A percentile compares a stretch with the other conserved stretches of the same genome.
phyloP scores from a whole-genome alignment of 2,329 filamentous ascomycete species.

The Dothideomycetidae sp. region DNA sequence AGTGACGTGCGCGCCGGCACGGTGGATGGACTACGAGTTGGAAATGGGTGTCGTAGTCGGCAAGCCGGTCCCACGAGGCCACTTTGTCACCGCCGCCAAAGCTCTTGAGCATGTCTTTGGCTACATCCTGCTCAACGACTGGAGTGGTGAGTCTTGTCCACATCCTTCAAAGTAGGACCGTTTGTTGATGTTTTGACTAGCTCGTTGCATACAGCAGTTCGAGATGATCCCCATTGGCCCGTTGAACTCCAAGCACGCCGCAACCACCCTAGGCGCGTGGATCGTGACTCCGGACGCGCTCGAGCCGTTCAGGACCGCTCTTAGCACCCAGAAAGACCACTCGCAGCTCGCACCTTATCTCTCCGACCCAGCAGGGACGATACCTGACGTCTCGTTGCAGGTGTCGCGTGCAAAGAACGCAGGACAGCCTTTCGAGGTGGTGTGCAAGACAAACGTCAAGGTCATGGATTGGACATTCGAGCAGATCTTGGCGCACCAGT shows the following conservation, averaged over 20 bases:
- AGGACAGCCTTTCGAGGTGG: slow-evolving; percentile 11
- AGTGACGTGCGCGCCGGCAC: slow-evolving; percentile 33
- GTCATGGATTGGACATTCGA: slow-evolving; percentile 34
- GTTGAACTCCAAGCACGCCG: slow-evolving; percentile 47
- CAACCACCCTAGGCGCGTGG: slow-evolving; percentile 48
- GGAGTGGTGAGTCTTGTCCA: slow-evolving; percentile 30
- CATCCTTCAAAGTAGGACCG: not conserved
- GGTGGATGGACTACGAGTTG: slow-evolving; percentile 35
- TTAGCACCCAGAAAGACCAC: slow-evolving; percentile 11
- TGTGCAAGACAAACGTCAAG: slow-evolving; percentile 21
- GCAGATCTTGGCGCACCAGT: slow-evolving; percentile 32
- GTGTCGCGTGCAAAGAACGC: slow-evolving; percentile 16
- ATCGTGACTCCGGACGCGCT: slow-evolving; percentile 46
- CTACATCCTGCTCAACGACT: slow-evolving; percentile 49
- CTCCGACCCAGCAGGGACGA: slow-evolving; percentile 14
- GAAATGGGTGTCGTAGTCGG: slow-evolving; percentile 35
- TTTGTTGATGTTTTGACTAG: slow-evolving; percentile 17
- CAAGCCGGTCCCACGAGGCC: slow-evolving; percentile 26
- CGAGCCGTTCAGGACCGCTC: slow-evolving; percentile 20
- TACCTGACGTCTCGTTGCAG: slow-evolving; percentile 21
- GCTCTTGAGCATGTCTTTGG: slow-evolving; percentile 46
- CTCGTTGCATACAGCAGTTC: slow-evolving; percentile 46
- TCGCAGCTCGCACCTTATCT: slow-evolving; percentile 17
- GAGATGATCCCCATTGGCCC: slow-evolving; percentile 50
- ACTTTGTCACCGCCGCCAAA: slow-evolving; percentile 26